Conservation (phyloP, 2,329 filamentous ascomycete genomes). For the Exophiala sideris region DNA sequence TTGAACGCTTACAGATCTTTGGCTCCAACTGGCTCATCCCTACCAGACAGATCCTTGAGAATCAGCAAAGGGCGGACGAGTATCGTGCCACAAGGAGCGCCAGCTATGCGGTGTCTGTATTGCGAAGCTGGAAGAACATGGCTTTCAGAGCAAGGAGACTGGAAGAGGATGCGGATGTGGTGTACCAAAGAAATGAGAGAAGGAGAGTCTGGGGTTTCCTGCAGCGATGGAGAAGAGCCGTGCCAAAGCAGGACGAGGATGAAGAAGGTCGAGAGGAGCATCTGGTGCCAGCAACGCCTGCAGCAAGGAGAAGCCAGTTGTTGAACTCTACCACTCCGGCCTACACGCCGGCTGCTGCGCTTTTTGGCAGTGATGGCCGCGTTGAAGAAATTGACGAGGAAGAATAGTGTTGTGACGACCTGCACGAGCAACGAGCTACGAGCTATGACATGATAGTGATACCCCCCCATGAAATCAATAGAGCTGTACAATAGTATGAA, state of each 20-base stretch:
- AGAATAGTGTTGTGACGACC: not conserved
- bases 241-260: not conserved
- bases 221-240: slow-evolving; percentile 16
- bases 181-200: slow-evolving; percentile 20
- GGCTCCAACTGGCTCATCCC: slow-evolving; percentile 20
- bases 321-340: slow-evolving; percentile 21
- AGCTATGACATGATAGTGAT: slow-evolving; percentile 7
- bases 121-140: slow-evolving; percentile 18
- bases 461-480: not conserved
- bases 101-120: slow-evolving; percentile 8
- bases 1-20: slow-evolving; percentile 14
- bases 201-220: slow-evolving; percentile 14
- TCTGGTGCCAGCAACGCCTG: slow-evolving; percentile 18
- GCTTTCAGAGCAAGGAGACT: slow-evolving; percentile 17
- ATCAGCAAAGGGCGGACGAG: slow-evolving; percentile 18
- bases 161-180: slow-evolving; percentile 19
- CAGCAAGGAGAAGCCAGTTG: slow-evolving; percentile 20
- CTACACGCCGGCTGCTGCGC: slow-evolving; percentile 17
- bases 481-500: not conserved
- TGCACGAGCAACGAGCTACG: slow-evolving; percentile 6
- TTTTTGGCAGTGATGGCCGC: slow-evolving; percentile 7
- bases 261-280: slow-evolving; percentile 7
- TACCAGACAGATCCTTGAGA: slow-evolving; percentile 14
- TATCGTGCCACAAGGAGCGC: slow-evolving; percentile 18
- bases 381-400: slow-evolving; percentile 7